A percentile compares a stretch with the other conserved stretches of the same genome.
These are phyloP conservation scores for Tubosaeta brunneosetosa DNA, from an alignment of 768 basidiomycete genomes.

Conservation along the genomic window DNA sequence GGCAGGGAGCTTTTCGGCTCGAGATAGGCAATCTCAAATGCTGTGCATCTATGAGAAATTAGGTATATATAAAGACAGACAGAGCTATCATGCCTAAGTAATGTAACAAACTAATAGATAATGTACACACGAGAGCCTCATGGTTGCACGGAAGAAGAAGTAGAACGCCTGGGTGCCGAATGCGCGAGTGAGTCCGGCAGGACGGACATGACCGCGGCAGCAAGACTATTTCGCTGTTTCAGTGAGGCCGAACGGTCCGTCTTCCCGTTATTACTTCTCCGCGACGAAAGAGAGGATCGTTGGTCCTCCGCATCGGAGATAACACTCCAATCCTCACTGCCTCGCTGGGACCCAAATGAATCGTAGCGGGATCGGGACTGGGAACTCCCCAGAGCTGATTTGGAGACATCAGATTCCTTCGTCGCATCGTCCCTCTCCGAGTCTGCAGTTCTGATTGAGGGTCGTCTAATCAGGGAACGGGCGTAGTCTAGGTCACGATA, in stretches of 20 bases:
- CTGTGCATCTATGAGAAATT: conserved; percentile 12
- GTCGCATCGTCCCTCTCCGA: conserved; percentile 6
- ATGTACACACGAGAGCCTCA: conserved; percentile 8
- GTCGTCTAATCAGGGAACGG: conserved; percentile 73
- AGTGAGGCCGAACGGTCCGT: conserved; percentile 34
- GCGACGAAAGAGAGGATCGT: conserved; percentile 52
- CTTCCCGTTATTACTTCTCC: conserved; percentile 35
- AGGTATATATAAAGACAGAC: conserved; percentile 8
- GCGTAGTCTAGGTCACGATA: conserved; percentile 97
- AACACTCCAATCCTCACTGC: conserved; percentile 86
- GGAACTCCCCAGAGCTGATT: conserved; percentile 31
- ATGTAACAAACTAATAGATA: background rate
- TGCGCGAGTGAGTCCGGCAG: conserved; percentile 50
- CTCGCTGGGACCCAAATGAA: conserved; percentile 51
- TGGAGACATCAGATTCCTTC: conserved; percentile 30
- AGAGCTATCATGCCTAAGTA: conserved; percentile 6
- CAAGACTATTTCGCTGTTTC: conserved; percentile 56
- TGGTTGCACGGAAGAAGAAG: conserved; percentile 29
- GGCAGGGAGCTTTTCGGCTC: too few species aligned
- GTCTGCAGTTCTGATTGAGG: conserved; percentile 23
- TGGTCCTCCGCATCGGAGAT: conserved; percentile 72
- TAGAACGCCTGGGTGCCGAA: conserved; percentile 38
- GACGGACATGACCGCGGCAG: conserved; percentile 57
- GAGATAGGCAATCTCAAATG: too few species aligned
- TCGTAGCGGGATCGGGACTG: conserved; percentile 44